A percentile compares a stretch with the other conserved stretches of the same genome.
phyloP scores from a whole-genome alignment of 208 protist genomes.

The Crithidia bombi region DNA sequence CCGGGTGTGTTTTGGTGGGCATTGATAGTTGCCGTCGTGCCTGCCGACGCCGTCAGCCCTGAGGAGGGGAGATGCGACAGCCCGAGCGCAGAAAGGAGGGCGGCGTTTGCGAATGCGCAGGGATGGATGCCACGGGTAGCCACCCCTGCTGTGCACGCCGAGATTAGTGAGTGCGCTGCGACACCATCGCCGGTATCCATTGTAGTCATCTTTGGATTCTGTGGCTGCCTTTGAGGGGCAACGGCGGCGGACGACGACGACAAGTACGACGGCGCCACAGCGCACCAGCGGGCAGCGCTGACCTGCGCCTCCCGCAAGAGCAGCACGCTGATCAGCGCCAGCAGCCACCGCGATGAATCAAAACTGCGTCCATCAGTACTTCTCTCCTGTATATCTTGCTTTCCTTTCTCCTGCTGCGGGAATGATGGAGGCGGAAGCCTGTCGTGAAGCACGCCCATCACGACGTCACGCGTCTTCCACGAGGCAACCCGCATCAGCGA shows the following conservation, averaged over 20 bases:
- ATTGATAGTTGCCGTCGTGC: not conserved
- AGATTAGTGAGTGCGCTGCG: no score
- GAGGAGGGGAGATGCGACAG: not conserved
- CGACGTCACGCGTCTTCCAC: slow-evolving; percentile 3
- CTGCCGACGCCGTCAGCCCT: not conserved
- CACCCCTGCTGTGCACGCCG: not conserved
- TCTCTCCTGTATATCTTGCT: not conserved
- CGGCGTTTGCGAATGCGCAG: slow-evolving; percentile 15
- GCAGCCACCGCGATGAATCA: slow-evolving; percentile 13
- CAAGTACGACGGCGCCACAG: no score
- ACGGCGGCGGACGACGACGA: not conserved
- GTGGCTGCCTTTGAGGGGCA: not conserved
- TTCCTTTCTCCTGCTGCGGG: not conserved
- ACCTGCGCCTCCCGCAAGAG: slow-evolving; percentile 35
- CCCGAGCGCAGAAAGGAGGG: slow-evolving; percentile 17
- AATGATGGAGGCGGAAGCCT: not conserved
- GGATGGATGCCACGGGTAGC: not conserved
- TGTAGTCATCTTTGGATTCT: no score
- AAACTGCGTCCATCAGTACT: not conserved
- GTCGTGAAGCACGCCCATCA: not conserved
- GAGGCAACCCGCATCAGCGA: slow-evolving; percentile 4
- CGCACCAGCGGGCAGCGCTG: slow-evolving; percentile 24
- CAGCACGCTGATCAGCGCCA: slow-evolving; percentile 22
- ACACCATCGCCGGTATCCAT: no score
- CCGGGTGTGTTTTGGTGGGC: not conserved